Conservation (phyloP, 495 filamentous ascomycete genomes). For the Bryoglossum gracile region DNA sequence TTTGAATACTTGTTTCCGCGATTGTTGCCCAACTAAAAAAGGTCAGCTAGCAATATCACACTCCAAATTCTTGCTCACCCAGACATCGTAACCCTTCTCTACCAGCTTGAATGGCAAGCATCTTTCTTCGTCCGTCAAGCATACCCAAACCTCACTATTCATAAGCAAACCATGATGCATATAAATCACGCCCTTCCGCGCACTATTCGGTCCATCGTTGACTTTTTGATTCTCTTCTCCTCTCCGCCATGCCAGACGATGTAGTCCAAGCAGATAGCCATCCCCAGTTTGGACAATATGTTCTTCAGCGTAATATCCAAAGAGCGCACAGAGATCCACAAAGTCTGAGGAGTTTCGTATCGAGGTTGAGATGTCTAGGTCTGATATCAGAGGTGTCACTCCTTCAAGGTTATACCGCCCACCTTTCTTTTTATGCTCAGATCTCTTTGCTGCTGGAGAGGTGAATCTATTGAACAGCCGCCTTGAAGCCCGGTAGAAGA, state of each 20-base stretch:
- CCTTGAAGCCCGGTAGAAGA: conserved; percentile 78
- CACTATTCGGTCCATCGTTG: conserved; percentile 59
- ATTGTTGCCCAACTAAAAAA: conserved; percentile 76
- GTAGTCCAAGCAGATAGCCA: conserved; percentile 87
- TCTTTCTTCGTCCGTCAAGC: conserved; percentile 76
- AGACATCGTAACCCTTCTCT: conserved; percentile 92
- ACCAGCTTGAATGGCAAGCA: conserved; percentile 85
- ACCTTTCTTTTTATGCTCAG: conserved; percentile 16
- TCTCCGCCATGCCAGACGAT: conserved; percentile 73
- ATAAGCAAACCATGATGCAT: conserved; percentile 94
- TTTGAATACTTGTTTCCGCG: conserved; percentile 98
- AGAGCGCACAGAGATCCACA: conserved; percentile 80
- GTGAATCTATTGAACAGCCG: conserved; percentile 74
- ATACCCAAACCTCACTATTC: conserved; percentile 99
- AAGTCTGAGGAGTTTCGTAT: conserved; percentile 76
- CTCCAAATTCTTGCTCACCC: too few species aligned
- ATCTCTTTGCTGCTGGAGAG: conserved; percentile 47
- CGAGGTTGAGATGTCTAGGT: conserved; percentile 42
- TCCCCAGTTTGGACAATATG: conserved; percentile 92
- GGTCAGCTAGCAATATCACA: background rate
- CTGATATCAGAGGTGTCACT: too few species aligned
- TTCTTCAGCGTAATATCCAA: conserved; percentile 88
- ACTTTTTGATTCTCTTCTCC: conserved; percentile 69
- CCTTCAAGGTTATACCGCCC: too few species aligned
- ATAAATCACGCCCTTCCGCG: conserved; percentile 83